Base-by-base conservation (phyloP, 2,329 filamentous ascomycete species). In the Eutypa lata region DNA sequence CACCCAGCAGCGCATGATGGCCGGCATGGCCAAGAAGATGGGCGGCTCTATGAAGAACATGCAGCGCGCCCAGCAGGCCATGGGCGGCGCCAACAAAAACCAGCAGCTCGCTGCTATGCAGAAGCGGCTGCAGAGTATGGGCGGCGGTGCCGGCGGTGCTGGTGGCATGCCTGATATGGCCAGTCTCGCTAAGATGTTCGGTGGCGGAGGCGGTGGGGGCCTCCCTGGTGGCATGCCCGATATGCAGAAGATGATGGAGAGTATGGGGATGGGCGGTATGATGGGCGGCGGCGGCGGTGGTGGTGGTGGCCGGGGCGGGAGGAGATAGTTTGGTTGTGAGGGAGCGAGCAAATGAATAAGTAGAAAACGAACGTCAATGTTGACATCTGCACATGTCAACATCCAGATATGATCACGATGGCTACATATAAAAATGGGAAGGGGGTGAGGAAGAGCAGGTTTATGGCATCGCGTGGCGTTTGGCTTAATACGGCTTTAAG, bases 1-100 rank as follows among this genome's bases (percentile, higher is more conserved):
- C n/a, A 96, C 92, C 0, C 94, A 99, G 73, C 93, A 97, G 71
- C 87, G 90, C 63, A 96, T 97, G 89, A 99, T 99, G 94, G 90
- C 91, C 1, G 90, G 90, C 53, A 97, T 99, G 91, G 94, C 94
- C 47, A 99, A 97, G 86, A 95, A 95, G 77, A 95, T 99, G 85
- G 93, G 94, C 53, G 92, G 92, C 38, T 92, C 90, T 69, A 96
- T 96, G 88, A 94, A 94, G 76, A 96, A 97, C 69, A 95, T 97
- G 88, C 91, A 97, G 71, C 86, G 88, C 49, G 92, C 92, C 0
- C 92, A 97, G 72, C 88, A 89, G 51, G 90, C 90, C 58, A 91
- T 97, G 86, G 90, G 88, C 26, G 91, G 92, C 44, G 89, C 87
- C 28, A 96, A 96, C 74, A 93, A 94, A 72, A 84, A 90, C 31